A percentile compares a stretch with the other conserved stretches of the same genome.
Evolutionary conservation across 2,329 filamentous ascomycete genomes (phyloP).

Genomic region (Microsporum ferrugineum): DNA sequence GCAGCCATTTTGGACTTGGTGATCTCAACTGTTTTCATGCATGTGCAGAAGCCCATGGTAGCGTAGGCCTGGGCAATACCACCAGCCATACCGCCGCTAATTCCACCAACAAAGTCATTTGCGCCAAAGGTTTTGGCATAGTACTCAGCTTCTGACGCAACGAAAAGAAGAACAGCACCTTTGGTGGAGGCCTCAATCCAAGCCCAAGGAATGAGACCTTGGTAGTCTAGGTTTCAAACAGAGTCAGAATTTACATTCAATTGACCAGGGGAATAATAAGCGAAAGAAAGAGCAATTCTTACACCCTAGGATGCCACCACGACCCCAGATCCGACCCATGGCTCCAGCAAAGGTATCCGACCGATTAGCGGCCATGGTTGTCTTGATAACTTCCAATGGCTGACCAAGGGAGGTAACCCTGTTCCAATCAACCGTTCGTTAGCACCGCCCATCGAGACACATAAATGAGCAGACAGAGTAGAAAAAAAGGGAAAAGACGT

Average conservation of each 20-base stretch:
- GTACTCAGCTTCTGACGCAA: conserved; percentile 96
- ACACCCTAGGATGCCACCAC: conserved; percentile 92
- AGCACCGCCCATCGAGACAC: conserved; percentile 1
- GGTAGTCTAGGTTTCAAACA: conserved; percentile 61
- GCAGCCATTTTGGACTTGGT: conserved; percentile 94
- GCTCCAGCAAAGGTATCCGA: conserved; percentile 73
- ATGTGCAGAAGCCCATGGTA: conserved; percentile 99
- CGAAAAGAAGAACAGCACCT: conserved; percentile 96
- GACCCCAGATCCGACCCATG: conserved; percentile 78
- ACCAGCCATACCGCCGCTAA: conserved; percentile 80
- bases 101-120: conserved; percentile 76
- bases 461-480: neutral
- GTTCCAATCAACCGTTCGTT: conserved; percentile 4
- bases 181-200: conserved; percentile 99
- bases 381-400: conserved; percentile 98
- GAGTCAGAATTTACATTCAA: neutral
- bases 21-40: conserved; percentile 99
- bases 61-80: conserved; percentile 97
- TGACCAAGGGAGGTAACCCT: conserved; percentile 59
- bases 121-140: conserved; percentile 76
- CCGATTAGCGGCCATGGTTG: conserved; percentile 97
- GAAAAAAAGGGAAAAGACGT: conserved; percentile 27
- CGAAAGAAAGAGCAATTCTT: conserved; percentile 35
- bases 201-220: conserved; percentile 98
- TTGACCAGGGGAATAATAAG: neutral